Percentiles rank a stretch among this genome's conserved stretches.
These are phyloP conservation scores for Solanum commersonii DNA, from an alignment of 257 asterid species.

Conservation along the genomic window DNA sequence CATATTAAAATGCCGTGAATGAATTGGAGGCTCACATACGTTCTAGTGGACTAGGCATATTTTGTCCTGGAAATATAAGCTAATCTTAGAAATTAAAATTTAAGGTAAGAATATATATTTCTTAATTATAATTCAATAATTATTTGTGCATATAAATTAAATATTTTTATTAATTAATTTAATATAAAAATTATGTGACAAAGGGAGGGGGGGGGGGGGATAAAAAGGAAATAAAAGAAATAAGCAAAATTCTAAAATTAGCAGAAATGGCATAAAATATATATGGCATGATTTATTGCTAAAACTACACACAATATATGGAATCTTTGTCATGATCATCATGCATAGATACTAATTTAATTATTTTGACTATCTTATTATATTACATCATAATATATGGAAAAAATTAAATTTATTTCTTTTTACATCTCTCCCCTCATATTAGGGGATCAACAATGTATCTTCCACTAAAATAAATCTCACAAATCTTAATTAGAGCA, in stretches of 20 bases:
- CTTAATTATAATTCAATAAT: too few species aligned
- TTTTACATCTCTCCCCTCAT: background rate
- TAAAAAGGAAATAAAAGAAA: background rate
- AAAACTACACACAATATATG: background rate
- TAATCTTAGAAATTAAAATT: too few species aligned
- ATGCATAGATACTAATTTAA: background rate
- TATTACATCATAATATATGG: background rate
- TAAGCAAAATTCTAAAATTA: background rate
- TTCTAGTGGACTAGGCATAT: background rate
- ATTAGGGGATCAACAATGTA: background rate
- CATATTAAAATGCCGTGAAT: background rate
- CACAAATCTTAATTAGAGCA: background rate
- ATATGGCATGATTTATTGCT: background rate
- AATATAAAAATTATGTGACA: background rate
- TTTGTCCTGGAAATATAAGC: background rate
- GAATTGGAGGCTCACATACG: background rate
- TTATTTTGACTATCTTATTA: background rate
- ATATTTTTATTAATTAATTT: too few species aligned
- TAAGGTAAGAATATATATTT: background rate
- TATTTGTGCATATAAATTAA: background rate
- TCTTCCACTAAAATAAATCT: background rate
- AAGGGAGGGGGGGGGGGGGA: rapidly evolving
- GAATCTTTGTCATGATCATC: background rate
- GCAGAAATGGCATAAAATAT: background rate
- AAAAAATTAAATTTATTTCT: too few species aligned